Conservation (phyloP, 2,329 filamentous ascomycete species). For the Aspergillus luchuensis region DNA sequence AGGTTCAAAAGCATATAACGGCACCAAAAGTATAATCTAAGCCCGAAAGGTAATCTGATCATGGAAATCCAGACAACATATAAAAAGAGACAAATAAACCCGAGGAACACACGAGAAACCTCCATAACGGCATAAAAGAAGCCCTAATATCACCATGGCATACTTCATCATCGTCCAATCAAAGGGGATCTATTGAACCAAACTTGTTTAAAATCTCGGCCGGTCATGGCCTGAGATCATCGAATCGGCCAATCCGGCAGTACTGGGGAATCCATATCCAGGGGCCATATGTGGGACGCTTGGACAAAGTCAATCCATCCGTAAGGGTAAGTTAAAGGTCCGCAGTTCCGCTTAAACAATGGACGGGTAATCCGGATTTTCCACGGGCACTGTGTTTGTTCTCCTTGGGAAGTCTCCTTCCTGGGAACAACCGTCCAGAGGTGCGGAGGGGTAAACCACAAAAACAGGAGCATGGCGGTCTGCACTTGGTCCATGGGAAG, state of each 20-base stretch:
- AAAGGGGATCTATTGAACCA: background rate
- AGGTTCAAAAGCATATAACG: background rate
- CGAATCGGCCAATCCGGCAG: conserved; percentile 4
- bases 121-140: background rate
- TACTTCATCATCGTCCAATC: background rate
- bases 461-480: background rate
- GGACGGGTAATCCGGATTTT: conserved; percentile 11
- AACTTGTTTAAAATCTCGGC: background rate
- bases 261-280: conserved; percentile 5
- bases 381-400: conserved; percentile 10
- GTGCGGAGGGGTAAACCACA: background rate
- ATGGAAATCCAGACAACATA: background rate
- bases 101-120: background rate
- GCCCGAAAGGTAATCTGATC: background rate
- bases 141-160: background rate
- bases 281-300: conserved; percentile 4
- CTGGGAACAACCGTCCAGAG: conserved; percentile 5
- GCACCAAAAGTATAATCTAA: background rate
- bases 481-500: background rate
- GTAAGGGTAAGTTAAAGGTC: conserved; percentile 2
- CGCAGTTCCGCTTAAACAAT: conserved; percentile 4
- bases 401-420: conserved; percentile 5
- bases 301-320: conserved; percentile 1
- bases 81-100: conserved; percentile 1
- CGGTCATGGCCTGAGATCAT: background rate